A percentile compares a stretch with the other conserved stretches of the same genome.
Conservation (phyloP, 2,329 filamentous ascomycete species). For the Zopfia rhizophila region DNA sequence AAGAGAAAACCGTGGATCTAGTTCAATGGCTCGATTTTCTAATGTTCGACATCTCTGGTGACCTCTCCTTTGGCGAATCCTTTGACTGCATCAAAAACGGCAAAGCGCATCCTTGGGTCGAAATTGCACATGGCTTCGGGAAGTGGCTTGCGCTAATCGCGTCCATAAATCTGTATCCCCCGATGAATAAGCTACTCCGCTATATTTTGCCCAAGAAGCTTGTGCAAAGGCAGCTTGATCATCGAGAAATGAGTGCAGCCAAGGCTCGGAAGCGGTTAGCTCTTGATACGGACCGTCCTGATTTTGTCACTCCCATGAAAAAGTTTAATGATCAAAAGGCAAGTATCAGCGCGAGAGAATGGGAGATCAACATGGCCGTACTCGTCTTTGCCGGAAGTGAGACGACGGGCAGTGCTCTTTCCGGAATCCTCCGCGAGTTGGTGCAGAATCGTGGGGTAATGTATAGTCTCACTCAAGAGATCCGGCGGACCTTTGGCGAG, state of each 20-base stretch:
- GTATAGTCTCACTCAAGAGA: conserved; percentile 33
- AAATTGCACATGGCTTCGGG: conserved; percentile 35
- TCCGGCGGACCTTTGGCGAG: conserved; percentile 33
- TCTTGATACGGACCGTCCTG: conserved; percentile 30
- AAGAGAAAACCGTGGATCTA: conserved; percentile 28
- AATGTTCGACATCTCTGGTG: conserved; percentile 48
- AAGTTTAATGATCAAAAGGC: conserved; percentile 33
- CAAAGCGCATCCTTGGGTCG: conserved; percentile 53
- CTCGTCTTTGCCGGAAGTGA: conserved; percentile 58
- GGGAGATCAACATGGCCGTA: conserved; percentile 50
- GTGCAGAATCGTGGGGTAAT: conserved; percentile 41
- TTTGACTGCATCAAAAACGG: conserved; percentile 52
- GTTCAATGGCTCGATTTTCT: conserved; percentile 29
- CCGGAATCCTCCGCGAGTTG: conserved; percentile 46
- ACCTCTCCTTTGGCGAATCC: conserved; percentile 64
- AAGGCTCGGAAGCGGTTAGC: conserved; percentile 37
- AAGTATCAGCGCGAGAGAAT: conserved; percentile 39
- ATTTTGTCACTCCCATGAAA: conserved; percentile 40
- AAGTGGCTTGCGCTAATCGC: conserved; percentile 43
- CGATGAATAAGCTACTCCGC: conserved; percentile 33
- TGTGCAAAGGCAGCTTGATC: conserved; percentile 31
- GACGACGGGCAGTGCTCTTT: conserved; percentile 54
- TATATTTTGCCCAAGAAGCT: conserved; percentile 38
- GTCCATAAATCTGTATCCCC: conserved; percentile 36
- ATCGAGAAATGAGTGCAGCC: conserved; percentile 34